Percentiles rank a stretch among this genome's conserved stretches.
Conservation (phyloP, 2,329 filamentous ascomycete genomes). For the Claviceps pazoutovae region DNA sequence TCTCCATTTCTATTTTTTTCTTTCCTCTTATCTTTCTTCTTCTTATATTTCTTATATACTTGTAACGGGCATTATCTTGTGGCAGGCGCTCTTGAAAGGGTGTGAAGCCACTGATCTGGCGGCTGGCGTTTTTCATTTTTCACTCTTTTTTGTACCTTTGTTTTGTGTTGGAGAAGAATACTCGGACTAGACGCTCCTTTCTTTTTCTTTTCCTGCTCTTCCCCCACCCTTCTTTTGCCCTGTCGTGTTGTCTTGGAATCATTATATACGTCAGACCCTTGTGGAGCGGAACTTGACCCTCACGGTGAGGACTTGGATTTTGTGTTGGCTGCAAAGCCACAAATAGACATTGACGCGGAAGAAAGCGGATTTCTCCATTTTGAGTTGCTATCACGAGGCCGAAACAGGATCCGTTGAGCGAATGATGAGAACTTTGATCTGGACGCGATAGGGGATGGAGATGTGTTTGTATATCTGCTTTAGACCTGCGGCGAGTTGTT, state of each 20-base stretch:
- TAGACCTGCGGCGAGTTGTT: neutral
- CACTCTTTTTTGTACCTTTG: slow-evolving; percentile 3
- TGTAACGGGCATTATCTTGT: slow-evolving; percentile 1
- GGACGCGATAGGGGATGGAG: neutral
- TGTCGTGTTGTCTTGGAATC: neutral
- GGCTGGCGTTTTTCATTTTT: slow-evolving; percentile 3
- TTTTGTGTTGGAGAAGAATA: slow-evolving; percentile 5
- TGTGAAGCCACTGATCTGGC: neutral
- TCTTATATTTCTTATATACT: neutral
- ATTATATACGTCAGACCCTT: neutral
- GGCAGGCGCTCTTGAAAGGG: slow-evolving; percentile 2
- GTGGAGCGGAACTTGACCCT: neutral
- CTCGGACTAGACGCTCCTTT: slow-evolving; percentile 2
- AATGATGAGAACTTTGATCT: neutral
- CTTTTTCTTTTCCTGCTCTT: neutral
- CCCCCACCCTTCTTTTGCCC: too few species aligned
- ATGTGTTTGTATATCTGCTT: too few species aligned
- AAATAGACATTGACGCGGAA: slow-evolving; percentile 2
- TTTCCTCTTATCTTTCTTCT: neutral
- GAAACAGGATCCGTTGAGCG: neutral
- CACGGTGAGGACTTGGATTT: slow-evolving; percentile 3
- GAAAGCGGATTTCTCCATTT: neutral
- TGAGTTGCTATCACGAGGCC: neutral
- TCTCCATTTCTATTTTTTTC: neutral
- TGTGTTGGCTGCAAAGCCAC: slow-evolving; percentile 5